Base-by-base conservation (phyloP, 495 filamentous ascomycete genomes). In the Aspergillus nidulans region DNA sequence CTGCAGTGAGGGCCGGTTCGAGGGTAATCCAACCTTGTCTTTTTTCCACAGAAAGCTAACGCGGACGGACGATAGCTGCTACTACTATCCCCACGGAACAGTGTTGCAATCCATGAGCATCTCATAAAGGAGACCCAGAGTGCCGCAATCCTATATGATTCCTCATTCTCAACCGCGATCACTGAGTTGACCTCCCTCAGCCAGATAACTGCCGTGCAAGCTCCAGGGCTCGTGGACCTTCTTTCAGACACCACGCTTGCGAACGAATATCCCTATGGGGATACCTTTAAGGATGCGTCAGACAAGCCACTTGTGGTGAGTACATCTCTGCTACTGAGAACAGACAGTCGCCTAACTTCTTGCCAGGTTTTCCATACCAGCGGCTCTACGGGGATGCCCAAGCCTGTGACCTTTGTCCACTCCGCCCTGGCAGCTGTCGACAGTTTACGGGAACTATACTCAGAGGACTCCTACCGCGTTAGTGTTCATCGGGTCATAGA, bases 351-450 rank as follows among this genome's bases (percentile, higher is more conserved):
- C 6, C 20, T 26, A 26, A 45, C 21, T 1, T n/a, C n/a, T 25
- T 45, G 15, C 3, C 25, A 61, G 58, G 21, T 56, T 5, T 28
- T 71, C 38, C 75, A 77, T 41, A 76, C 73, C 4, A 69, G 69
- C 3, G 75, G 73, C 3, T 73, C 72, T 2, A 75, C 73, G 0
- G 72, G 73, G 0, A 56, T 71, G 23, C 72, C 71, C 1, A 74
- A 73, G 47, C 73, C 71, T 1, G 50, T 75, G 19, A 61, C 59
- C 12, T 36, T 58, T 24, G 20, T 53, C 20, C 55, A 57, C 16
- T 10, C 24, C 13, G 39, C 50, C 13, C 15, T 61, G 8, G 51
- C 50, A 1, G 47, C 51, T 2, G 26, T 23, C 21, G 55, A 55
- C 26, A 23, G 21, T 3, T 26, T 55, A 6, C 40, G 23, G 1